Base-by-base conservation (phyloP, 1,139 yeast genomes). In the Kluyveromyces sp. region DNA sequence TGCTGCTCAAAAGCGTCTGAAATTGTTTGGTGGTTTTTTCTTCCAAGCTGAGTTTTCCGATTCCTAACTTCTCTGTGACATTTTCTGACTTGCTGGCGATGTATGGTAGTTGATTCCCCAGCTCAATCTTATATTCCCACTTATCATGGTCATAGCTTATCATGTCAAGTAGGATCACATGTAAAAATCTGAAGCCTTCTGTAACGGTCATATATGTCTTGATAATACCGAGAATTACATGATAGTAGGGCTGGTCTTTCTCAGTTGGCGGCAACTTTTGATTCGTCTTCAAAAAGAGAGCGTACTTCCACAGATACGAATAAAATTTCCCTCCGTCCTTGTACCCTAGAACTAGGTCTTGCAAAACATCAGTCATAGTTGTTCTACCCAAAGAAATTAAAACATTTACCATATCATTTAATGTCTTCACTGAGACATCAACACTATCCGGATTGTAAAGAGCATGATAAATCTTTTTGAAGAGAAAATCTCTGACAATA, bases 391-490 rank as follows among this genome's bases (percentile, higher is more conserved):
- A 54, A 0, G 92, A 78, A 1, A 83, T 65, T 13, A 83, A 54
- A 0, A 82, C 87, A 58, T 81, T 82, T n/a, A 83, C 65, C 6
- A 70, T 69, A 59, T 82, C 79, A 53, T 83, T 83, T 15, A 84
- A 58, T 6, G 70, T 70, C 12, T 70, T 67, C 44, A 76, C 84
- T 9, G 69, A 45, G 0, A 73, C 70, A 1, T 74, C 51, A 1
- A 68, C 43, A 3, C 52, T 51, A 4, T 58, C 55, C 2, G 42
- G 47, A 31, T 58, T 54, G 34, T 51, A 52, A 33, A 80, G 65
- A 0, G 58, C 58, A 0, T 49, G 34, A 77, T 82, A 76, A 0
- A 82, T 59, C 43, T 56, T 66, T 33, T 64, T 63, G 44, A 81
- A 70, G 8, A 85, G 60, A 51, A 85, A 85, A 57, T 83, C 87